Evolutionary conservation across 73 alveolate genomes (phyloP).

Genomic region (Paramecium sonneborni): DNA sequence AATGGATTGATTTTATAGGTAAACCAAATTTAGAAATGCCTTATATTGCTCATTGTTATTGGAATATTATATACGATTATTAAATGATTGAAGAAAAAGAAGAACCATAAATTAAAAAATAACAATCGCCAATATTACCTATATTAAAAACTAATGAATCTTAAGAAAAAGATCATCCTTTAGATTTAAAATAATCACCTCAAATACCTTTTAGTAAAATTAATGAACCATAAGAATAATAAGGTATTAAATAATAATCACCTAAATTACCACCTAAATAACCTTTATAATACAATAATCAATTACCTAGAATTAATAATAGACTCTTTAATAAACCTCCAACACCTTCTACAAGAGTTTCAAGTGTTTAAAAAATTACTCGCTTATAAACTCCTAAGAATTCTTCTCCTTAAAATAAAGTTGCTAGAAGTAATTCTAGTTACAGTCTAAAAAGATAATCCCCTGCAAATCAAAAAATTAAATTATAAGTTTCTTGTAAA

Average conservation of each 20-base stretch:
- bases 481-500: slow-evolving; percentile 4
- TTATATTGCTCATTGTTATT: slow-evolving; percentile 43
- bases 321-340: not conserved
- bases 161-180: not conserved
- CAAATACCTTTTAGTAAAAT: not conserved
- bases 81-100: not conserved
- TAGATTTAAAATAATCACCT: not conserved
- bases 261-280: slow-evolving; percentile 25
- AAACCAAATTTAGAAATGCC: not conserved
- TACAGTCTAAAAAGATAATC: not conserved
- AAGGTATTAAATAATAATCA: not conserved
- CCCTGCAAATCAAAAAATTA: not conserved
- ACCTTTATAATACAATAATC: not conserved
- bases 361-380: not conserved
- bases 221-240: not conserved
- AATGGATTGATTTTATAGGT: not conserved
- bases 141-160: not conserved
- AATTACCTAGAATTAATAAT: slow-evolving; percentile 20
- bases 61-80: not conserved
- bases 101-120: not conserved
- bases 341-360: not conserved
- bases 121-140: not conserved
- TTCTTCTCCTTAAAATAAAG: not conserved
- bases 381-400: not conserved
- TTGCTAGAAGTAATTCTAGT: slow-evolving; percentile 48